Conservation (phyloP, 179 eudicot genomes). For the Patellifolia procumbens region DNA sequence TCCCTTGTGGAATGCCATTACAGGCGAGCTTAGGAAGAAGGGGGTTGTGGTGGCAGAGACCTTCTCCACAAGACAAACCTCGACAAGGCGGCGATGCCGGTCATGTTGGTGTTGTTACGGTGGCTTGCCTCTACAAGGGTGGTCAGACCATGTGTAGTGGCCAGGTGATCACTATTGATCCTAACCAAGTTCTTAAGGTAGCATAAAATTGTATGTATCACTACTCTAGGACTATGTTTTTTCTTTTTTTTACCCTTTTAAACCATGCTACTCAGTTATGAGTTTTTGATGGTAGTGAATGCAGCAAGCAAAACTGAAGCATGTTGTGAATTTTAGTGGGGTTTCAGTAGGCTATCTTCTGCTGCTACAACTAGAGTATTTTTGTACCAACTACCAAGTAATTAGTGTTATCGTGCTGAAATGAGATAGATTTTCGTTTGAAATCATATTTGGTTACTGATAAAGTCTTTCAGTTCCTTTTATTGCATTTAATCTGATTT, state of each 20-base stretch:
- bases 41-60: not conserved
- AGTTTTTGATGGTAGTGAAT: not conserved
- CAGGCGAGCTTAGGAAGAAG: not conserved
- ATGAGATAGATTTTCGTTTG: no score
- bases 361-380: no score
- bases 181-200: slow-evolving; percentile 25
- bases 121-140: slow-evolving; percentile 26
- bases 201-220: not conserved
- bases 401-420: no score
- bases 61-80: not conserved
- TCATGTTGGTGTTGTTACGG: not conserved
- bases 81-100: not conserved
- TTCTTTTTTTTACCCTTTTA: not conserved
- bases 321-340: not conserved
- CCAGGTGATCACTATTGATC: slow-evolving; percentile 15
- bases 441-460: not conserved
- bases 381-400: not conserved
- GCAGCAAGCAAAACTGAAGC: not conserved
- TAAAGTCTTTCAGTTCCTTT: not conserved
- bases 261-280: not conserved
- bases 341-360: no score
- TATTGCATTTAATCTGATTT: no score
- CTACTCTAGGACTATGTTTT: no score
- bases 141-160: slow-evolving; percentile 16
- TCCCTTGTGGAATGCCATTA: not conserved